A percentile compares a stretch with the other conserved stretches of the same genome.
phyloP scores from a whole-genome alignment of 176 grass and related monocot species.

The Themeda triandra region DNA sequence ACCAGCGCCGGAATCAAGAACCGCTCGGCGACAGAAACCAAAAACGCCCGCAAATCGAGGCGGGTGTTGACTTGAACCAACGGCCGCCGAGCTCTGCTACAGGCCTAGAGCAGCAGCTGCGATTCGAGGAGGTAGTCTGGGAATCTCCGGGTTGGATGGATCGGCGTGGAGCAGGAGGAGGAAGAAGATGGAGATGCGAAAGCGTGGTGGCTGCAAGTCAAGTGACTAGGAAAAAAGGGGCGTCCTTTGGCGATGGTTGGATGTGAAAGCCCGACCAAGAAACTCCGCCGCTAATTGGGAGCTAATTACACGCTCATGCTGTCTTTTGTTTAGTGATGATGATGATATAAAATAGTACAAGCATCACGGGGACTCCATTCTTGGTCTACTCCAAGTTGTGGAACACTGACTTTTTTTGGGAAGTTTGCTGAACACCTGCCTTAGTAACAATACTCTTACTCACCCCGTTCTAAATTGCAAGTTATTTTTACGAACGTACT shows the following conservation, averaged over 20 bases:
- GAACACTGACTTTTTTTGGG: too few species aligned
- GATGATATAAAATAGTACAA: background rate
- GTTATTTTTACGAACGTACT: too few species aligned
- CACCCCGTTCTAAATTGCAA: too few species aligned
- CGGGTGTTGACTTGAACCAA: slow-evolving; percentile 21
- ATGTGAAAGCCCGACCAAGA: slow-evolving; percentile 34
- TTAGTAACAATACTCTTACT: too few species aligned
- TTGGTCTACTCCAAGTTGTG: background rate
- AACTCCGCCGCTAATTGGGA: slow-evolving; percentile 23
- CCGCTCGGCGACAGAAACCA: background rate
- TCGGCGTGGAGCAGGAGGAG: background rate
- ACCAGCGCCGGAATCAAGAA: slow-evolving; percentile 21
- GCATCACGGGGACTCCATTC: background rate
- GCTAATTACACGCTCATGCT: background rate
- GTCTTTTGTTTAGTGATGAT: background rate
- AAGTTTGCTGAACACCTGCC: too few species aligned
- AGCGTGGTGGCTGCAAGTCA: slow-evolving; percentile 13
- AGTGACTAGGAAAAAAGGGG: slow-evolving; percentile 19
- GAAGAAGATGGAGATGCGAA: background rate
- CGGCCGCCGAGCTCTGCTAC: background rate
- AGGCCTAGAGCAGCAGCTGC: background rate
- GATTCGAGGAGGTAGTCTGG: background rate
- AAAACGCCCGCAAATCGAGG: background rate
- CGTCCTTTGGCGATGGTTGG: slow-evolving; percentile 31
- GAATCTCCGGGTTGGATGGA: background rate